Percentiles rank a stretch among this genome's conserved stretches.
Conservation (phyloP, 2,329 filamentous ascomycete species). For the Pseudogymnoascus sp. region DNA sequence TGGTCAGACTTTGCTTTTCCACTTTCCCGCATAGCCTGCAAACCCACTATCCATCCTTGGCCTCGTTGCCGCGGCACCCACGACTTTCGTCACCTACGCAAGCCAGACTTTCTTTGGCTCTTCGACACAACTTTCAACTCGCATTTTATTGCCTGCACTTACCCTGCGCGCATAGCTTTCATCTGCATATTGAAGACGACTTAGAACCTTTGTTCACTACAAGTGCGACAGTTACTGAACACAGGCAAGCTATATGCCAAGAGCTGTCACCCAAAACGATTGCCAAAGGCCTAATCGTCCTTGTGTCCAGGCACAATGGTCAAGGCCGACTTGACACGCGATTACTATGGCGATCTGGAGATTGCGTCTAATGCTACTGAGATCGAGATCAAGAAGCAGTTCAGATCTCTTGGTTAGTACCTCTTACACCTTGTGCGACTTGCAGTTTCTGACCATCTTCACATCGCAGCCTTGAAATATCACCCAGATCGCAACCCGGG, state of each 20-base stretch:
- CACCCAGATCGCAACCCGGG: conserved; percentile 67
- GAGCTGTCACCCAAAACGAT: background rate
- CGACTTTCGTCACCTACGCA: background rate
- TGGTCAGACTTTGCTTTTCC: background rate
- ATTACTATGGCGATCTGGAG: conserved; percentile 63
- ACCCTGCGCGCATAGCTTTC: background rate
- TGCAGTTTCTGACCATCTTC: conserved; percentile 12
- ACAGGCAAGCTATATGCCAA: background rate
- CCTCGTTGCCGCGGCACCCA: background rate
- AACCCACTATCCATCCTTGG: background rate
- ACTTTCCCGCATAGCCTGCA: background rate
- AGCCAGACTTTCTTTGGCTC: background rate
- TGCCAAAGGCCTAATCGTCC: background rate
- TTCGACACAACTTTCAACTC: background rate
- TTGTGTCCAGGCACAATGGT: conserved; percentile 21
- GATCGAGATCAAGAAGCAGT: conserved; percentile 62
- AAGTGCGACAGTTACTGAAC: background rate
- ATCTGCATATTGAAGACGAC: background rate
- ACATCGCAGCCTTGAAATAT: conserved; percentile 49
- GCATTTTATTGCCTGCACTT: background rate
- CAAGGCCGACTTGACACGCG: conserved; percentile 30
- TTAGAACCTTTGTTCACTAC: background rate
- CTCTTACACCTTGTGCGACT: background rate
- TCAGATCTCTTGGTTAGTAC: conserved; percentile 53
- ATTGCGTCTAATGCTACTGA: conserved; percentile 48